These are phyloP conservation scores for Mytilinidion resinicola DNA, from an alignment of 495 filamentous ascomycete species.

Conservation along the genomic window DNA sequence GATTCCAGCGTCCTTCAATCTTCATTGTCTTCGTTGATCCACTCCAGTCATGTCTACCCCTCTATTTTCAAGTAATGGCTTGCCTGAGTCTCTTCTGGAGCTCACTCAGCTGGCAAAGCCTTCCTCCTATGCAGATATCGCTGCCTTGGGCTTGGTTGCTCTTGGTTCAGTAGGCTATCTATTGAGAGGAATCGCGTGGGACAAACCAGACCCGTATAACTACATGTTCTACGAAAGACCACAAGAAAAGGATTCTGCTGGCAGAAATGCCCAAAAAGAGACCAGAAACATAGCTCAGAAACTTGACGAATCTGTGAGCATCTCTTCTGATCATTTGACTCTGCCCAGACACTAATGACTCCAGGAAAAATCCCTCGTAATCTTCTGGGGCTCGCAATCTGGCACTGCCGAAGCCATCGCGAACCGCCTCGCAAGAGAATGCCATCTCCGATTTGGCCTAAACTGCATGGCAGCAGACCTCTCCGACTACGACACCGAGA, in stretches of 20 bases:
- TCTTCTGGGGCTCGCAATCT: slow-evolving; percentile 54
- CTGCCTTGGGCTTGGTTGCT: slow-evolving; percentile 15
- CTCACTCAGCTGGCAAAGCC: slow-evolving; percentile 4
- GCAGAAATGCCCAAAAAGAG: slow-evolving; percentile 1
- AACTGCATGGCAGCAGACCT: slow-evolving; percentile 43
- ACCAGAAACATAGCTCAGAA: slow-evolving; percentile 31
- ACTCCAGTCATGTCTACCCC: slow-evolving; percentile 1
- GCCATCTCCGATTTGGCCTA: slow-evolving; percentile 41
- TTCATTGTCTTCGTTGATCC: too few relatives aligned
- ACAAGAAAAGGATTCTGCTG: slow-evolving; percentile 19
- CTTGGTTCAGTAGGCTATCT: slow-evolving; percentile 22
- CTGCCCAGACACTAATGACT: too few relatives aligned
- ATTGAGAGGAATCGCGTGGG: slow-evolving; percentile 25
- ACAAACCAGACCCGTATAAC: slow-evolving; percentile 34
- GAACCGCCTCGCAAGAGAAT: slow-evolving; percentile 43
- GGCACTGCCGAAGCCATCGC: slow-evolving; percentile 50
- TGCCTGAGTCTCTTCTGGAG: slow-evolving; percentile 4
- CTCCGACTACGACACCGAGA: slow-evolving; percentile 45
- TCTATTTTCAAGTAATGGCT: slow-evolving; percentile 1
- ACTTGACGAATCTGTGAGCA: slow-evolving; percentile 21
- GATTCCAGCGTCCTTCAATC: too few relatives aligned
- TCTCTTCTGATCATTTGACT: too few relatives aligned
- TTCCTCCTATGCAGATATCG: slow-evolving; percentile 15
- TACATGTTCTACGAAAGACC: slow-evolving; percentile 34
- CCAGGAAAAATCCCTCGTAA: slow-evolving; percentile 36